These are phyloP conservation scores for Oenanthe javanica DNA, from an alignment of 140 eudicot species.

Conservation along the genomic window DNA sequence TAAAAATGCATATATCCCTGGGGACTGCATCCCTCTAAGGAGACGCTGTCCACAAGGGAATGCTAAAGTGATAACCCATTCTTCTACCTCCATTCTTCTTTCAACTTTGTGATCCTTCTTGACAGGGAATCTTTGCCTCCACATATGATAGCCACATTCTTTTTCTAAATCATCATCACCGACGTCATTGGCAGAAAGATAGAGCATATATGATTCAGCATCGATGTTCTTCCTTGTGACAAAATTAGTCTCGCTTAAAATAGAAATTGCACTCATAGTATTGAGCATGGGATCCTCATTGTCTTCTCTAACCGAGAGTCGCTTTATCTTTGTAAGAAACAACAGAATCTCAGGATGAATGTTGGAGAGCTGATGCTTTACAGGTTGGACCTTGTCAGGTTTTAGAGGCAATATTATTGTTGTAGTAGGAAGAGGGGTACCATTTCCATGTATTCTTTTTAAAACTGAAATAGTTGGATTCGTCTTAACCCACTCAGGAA, in stretches of 20 bases:
- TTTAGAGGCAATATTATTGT: conserved; percentile 55
- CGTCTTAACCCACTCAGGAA: conserved; percentile 63
- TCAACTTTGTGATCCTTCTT: conserved; percentile 34
- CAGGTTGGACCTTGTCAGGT: conserved; percentile 46
- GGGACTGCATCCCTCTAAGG: conserved; percentile 33
- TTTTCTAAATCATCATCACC: conserved; percentile 17
- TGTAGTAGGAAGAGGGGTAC: conserved; percentile 36
- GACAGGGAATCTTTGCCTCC: conserved; percentile 64
- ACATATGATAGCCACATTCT: conserved; percentile 60
- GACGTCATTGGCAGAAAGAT: conserved; percentile 36
- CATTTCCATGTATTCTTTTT: conserved; percentile 31
- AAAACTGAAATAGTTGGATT: conserved; percentile 34
- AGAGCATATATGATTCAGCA: conserved; percentile 51
- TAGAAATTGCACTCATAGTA: conserved; percentile 45
- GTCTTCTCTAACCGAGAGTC: conserved; percentile 48
- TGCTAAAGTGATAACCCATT: conserved; percentile 58
- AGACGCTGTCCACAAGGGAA: conserved; percentile 57
- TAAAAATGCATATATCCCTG: conserved; percentile 57
- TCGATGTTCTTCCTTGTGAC: conserved; percentile 34
- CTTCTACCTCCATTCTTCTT: conserved; percentile 49
- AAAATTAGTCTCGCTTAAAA: conserved; percentile 49
- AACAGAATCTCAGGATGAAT: conserved; percentile 52
- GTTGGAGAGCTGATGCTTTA: conserved; percentile 47
- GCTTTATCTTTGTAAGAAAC: conserved; percentile 49
- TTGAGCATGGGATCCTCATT: conserved; percentile 29